These are phyloP conservation scores for Cutaneotrichosporon dermatis DNA, from an alignment of 1,284 basidiomycete genomes.

Conservation along the genomic window DNA sequence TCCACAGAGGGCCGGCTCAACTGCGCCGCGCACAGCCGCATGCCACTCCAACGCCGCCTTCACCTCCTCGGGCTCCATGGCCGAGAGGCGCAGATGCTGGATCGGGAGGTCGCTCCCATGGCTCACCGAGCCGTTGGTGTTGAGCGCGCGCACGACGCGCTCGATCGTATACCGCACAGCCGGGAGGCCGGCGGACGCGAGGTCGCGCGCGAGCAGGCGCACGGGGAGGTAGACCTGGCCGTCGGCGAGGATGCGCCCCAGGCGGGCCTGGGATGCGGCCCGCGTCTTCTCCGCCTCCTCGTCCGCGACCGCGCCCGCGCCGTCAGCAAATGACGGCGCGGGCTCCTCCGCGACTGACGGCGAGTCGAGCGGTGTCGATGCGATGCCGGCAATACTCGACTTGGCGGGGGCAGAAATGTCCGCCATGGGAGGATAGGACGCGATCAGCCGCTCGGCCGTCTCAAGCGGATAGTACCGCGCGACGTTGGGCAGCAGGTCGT, in stretches of 20 bases:
- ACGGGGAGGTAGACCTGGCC: constrained; percentile 68
- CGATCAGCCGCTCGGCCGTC: constrained; percentile 54
- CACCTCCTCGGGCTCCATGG: constrained; percentile 51
- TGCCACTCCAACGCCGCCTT: constrained; percentile 56
- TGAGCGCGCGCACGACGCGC: constrained; percentile 44
- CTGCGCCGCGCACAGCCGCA: constrained; percentile 52
- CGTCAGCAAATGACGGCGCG: no score
- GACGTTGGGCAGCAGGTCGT: constrained; percentile 59
- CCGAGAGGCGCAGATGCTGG: constrained; percentile 52
- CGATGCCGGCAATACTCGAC: no score
- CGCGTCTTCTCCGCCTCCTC: constrained; percentile 18
- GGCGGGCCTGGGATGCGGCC: constrained; percentile 49
- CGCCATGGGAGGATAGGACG: constrained; percentile 48
- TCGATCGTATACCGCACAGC: constrained; percentile 64
- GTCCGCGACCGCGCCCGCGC: no score
- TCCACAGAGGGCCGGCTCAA: constrained; percentile 29
- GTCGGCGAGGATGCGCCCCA: constrained; percentile 58
- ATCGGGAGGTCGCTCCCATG: constrained; percentile 60
- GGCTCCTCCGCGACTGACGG: no score
- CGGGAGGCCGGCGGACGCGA: constrained; percentile 57
- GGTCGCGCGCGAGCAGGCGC: constrained; percentile 60
- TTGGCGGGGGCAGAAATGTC: no score
- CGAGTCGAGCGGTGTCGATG: no score
- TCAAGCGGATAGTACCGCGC: constrained; percentile 59
- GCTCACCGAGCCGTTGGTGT: constrained; percentile 59